These are phyloP conservation scores for Ceratocystis albifundus DNA, from an alignment of 2,329 filamentous ascomycete genomes.

Conservation along the genomic window DNA sequence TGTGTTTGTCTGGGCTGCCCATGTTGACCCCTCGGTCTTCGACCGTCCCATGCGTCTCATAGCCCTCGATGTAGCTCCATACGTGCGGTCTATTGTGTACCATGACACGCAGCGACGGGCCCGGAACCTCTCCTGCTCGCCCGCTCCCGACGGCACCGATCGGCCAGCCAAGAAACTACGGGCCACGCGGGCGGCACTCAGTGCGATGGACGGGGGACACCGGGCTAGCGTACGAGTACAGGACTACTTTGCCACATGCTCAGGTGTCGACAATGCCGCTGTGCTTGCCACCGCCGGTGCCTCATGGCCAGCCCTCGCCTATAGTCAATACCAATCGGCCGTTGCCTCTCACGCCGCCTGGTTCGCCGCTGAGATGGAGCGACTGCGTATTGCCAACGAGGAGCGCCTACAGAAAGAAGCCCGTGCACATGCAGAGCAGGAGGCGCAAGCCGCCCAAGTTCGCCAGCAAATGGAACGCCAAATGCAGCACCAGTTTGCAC, in stretches of 20 bases:
- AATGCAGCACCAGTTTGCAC: constrained; percentile 5
- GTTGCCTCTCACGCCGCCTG: background rate
- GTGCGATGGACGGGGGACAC: constrained; percentile 60
- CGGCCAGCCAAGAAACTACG: constrained; percentile 42
- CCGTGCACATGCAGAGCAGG: background rate
- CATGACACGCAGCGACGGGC: constrained; percentile 62
- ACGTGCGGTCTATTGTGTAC: constrained; percentile 71
- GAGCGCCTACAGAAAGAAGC: background rate
- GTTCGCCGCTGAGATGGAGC: background rate
- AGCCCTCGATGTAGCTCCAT: constrained; percentile 71
- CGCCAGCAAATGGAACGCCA: background rate
- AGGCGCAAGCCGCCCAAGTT: background rate
- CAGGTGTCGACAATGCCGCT: constrained; percentile 1
- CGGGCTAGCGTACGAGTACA: background rate
- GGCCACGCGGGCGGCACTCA: constrained; percentile 62
- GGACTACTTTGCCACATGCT: constrained; percentile 14
- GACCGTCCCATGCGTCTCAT: constrained; percentile 59
- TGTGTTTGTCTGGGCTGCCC: constrained; percentile 14
- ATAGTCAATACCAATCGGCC: background rate
- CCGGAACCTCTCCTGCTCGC: constrained; percentile 48
- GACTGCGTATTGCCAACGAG: background rate
- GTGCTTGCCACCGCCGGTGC: constrained; percentile 4
- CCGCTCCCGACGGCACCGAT: constrained; percentile 40
- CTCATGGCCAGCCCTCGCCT: background rate
- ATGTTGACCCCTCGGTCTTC: constrained; percentile 59